Evolutionary conservation across 2,329 filamentous ascomycete genomes (phyloP), one percentile per base, ranked within the genome.

Genomic region (Arachnomyces sp.): DNA sequence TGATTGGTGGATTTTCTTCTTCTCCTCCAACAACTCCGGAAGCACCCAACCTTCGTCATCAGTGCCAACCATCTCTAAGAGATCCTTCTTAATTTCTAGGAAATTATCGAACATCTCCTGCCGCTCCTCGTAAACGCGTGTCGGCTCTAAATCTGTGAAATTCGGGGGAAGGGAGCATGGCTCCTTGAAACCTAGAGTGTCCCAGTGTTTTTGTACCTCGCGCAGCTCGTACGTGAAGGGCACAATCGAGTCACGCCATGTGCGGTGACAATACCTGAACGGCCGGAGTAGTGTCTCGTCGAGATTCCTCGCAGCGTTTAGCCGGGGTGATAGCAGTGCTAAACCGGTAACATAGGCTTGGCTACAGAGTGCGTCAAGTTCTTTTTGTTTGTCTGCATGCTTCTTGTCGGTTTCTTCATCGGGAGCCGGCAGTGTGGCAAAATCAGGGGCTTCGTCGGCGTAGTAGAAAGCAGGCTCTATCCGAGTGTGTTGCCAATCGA

Each of bases 401-500:
- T 28, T 9, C n/a, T 31, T 29, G 7, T 31, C 36, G 20, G 20
- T 25, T 38, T 38, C 34, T 37, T 29, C 34, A 18, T 14, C n/a
- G 18, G 34, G 1, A 16, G 14, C 28, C 17, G 44, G 31, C 42
- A 47, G 28, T 45, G 43, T 49, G 36, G 59, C 54, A 51, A 67
- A 65, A 49, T 67, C 64, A 16, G 63, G 62, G 9, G 52, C 45
- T 12, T 56, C 53, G 42, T 63, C 52, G 38, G 58, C 49, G 45
- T 65, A 60, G 50, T 51, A 59, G 40, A 65, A 66, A 17, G 56
- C 54, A 30, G 61, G 61, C 41, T 66, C 60, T 38, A 66, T 55
- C 42, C 56, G 59, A 32, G 54, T 46, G 1, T 56, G 59, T 45
- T 68, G 63, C 64, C 60, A 67, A 44, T 68, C 63, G 12, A 67